Evolutionary conservation across 129 eudicot species (phyloP), one percentile per base, ranked within the genome.

Genomic region (Centella asiatica): DNA sequence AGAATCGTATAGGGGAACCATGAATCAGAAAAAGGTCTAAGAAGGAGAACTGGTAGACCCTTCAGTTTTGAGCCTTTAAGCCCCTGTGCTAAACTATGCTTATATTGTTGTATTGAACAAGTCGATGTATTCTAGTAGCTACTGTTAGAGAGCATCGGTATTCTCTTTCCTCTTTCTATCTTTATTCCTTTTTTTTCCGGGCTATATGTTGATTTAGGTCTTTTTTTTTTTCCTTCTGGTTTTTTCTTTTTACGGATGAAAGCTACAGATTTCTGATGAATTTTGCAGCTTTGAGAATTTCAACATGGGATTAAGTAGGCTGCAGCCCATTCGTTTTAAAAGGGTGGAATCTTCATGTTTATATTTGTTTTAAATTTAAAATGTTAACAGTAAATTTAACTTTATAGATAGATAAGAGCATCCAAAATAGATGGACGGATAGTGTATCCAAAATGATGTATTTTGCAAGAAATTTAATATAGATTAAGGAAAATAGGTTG

Each of bases 201-300:
- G n/a, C n/a, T n/a, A n/a, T n/a, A n/a, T n/a, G n/a, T n/a, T n/a
- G n/a, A n/a, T n/a, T n/a, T n/a, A n/a, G n/a, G n/a, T n/a, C n/a
- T n/a, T n/a, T n/a, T n/a, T n/a, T n/a, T n/a, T n/a, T n/a, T n/a
- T n/a, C n/a, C 68, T 49, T 70, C 69, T 50, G 75, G 75, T 26
- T 24, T 70, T 5, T 70, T 70, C 69, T 70, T 61, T 37, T 10
- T 2, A 20, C 57, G 34, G 11, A 29, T 27, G 28, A 54, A 70
- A 5, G 45, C 62, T 13, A 5, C 59, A 26, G 15, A 68, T 24
- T 70, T 59, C 34, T 42, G 33, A n/a, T 69, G 26, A 44, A 52
- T 23, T 0, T 54, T 15, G 3, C 1, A 1, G 23, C 1, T 54
- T 54, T 8, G n/a, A 14, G 15, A 3, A 42, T 29, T 24, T 55